Conservation (phyloP, 78 protist genomes). For the Dictyostelium firmibasis region DNA sequence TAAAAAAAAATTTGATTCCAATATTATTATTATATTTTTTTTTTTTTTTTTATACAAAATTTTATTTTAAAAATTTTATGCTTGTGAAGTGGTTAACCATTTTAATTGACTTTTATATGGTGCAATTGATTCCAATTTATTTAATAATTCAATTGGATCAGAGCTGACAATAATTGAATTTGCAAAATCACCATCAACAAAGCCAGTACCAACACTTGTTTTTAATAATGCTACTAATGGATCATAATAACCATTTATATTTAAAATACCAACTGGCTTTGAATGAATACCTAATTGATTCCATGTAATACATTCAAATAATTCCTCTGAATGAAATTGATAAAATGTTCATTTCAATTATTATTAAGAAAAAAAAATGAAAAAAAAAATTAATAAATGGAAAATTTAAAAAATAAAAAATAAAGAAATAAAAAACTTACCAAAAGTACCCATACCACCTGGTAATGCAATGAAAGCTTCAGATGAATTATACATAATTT, state of each 20-base stretch:
- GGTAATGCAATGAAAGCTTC: constrained; percentile 84
- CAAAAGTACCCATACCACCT: constrained; percentile 85
- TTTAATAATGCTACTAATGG: constrained; percentile 35
- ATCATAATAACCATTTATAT: constrained; percentile 76
- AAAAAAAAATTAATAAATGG: too few species aligned
- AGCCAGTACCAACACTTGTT: constrained; percentile 36
- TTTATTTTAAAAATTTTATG: not conserved
- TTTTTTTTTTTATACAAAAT: not conserved
- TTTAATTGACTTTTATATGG: constrained; percentile 2
- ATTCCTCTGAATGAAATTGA: too few species aligned
- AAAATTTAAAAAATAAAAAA: too few species aligned
- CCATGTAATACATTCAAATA: constrained; percentile 79
- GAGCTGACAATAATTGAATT: constrained; percentile 11
- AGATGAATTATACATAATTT: constrained; percentile 50
- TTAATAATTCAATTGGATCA: constrained; percentile 55
- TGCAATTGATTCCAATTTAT: not conserved
- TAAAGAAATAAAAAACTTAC: constrained; percentile 3
- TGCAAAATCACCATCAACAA: constrained; percentile 25
- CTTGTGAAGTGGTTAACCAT: constrained; percentile 50
- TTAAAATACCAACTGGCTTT: constrained; percentile 83
- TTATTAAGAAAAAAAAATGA: too few species aligned
- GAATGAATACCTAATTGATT: constrained; percentile 82
- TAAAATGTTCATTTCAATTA: too few species aligned
- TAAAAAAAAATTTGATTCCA: too few species aligned
- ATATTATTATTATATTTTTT: too few species aligned